Evolutionary conservation across 2,329 filamentous ascomycete species (phyloP), one percentile per base, ranked within the genome.

Genomic region (Rutstroemia sp.): DNA sequence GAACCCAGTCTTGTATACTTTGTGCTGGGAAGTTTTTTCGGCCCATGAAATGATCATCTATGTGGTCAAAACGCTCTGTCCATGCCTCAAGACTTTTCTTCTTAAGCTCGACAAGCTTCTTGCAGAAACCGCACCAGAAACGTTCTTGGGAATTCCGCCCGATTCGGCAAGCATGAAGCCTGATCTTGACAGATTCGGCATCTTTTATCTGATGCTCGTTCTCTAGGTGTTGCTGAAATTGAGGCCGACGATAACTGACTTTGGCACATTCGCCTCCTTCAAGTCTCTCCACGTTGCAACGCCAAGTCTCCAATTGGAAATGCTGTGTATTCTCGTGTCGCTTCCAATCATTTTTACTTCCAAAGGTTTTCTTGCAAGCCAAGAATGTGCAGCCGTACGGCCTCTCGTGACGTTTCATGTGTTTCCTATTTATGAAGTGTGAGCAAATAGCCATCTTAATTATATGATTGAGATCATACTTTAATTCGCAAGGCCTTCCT

Each of bases 331-430:
- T 87, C 67, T 96, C 92, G 66, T 96, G 92, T 1, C 92, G 83
- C 69, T 95, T 95, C 92, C 84, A 96, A 71, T 96, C 92, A 58
- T 90, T 92, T 68, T 96, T 95, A 70, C 88, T 92, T n/a, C 92
- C 92, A 63, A 96, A 96, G 0, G 69, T 76, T 66, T 90, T 91
- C 49, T 72, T 70, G 66, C 92, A 96, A 30, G 74, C 71, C 8
- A 76, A 71, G 61, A 85, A 88, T 0, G 90, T 95, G 70, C 92
- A 96, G 12, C 84, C 85, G 61, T 92, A 96, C 0, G 90, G 92
- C 62, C 83, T 85, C 7, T 81, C 78, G 69, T 96, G 92, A 1
- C 91, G 83, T 68, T 90, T 92, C 70, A 82, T 76, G 69, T 96
- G 92, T 70, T 96, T 96, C 62, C 88, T 92, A 57, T 27, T 27